Evolutionary conservation across 2,329 filamentous ascomycete genomes (phyloP), one percentile per base, ranked within the genome.

Genomic region (Claviceps africana): DNA sequence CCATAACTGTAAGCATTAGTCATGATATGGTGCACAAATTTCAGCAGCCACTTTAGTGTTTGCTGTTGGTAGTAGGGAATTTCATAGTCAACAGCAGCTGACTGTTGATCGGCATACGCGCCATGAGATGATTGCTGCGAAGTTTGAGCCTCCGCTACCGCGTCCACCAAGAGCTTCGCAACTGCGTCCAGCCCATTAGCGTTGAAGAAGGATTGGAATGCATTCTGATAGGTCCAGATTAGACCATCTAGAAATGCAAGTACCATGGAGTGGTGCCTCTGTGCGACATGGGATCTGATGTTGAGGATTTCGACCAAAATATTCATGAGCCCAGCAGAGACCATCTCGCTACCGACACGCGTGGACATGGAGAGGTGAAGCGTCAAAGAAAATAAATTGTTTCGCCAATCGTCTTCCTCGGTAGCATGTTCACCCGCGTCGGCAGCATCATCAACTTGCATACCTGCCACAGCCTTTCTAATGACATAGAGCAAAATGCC

Each of bases 1-100:
- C 86, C 77, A 56, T 76, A 78, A 39, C 73, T 73, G 57, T 76
- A 81, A 65, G 72, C 83, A 76, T 76, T 94, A 67, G 70, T 85
- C 84, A 97, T 95, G 71, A 97, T 85, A 65, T 97, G 90, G 60
- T 95, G 90, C 56, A 95, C 85, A 63, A 97, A 95, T 66, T 95
- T 96, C 67, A 98, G 85, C 45, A 96, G 74, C 81, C 88, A 94
- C 62, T 94, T 90, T 31, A 98, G 75, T 19, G 88, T 91, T 65
- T 95, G 88, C 64, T 97, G 93, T 59, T 95, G 86, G 64, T 89
- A 88, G 65, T 88, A 96, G 0, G 90, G 88, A 51, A 97, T 89
- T 61, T 88, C 79, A 64, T 96, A 99, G 68, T 99, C 94, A 45
- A 94, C 88, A 28, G 86, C 78, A 52, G 85, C 83, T 10, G 89